phyloP scores from a whole-genome alignment of 2,329 filamentous ascomycete species.

The Malbranchea zuffiana region DNA sequence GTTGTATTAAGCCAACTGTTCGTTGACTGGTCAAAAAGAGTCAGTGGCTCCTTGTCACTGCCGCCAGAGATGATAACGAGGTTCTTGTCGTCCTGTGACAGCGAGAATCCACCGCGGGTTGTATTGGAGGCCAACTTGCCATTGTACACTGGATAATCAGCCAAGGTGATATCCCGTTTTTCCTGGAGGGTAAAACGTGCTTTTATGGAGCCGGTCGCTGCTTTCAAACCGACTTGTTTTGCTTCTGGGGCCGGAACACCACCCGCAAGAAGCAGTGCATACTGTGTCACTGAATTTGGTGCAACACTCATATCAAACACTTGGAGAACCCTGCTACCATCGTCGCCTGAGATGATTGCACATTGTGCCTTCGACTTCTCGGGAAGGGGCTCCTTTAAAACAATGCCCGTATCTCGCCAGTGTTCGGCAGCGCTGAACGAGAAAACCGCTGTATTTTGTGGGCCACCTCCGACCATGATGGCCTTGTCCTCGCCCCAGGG shows the following conservation, averaged over 20 bases:
- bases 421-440: slow-evolving; percentile 53
- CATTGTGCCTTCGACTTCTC: slow-evolving; percentile 52
- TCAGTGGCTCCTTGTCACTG: slow-evolving; percentile 53
- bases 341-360: slow-evolving; percentile 57
- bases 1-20: slow-evolving; percentile 72
- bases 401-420: slow-evolving; percentile 59
- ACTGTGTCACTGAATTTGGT: slow-evolving; percentile 64
- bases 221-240: slow-evolving; percentile 33
- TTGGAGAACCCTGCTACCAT: slow-evolving; percentile 67
- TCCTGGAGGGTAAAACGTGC: slow-evolving; percentile 24
- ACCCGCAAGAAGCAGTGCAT: slow-evolving; percentile 52
- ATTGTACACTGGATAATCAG: slow-evolving; percentile 70
- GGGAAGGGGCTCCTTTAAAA: slow-evolving; percentile 50
- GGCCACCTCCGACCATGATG: slow-evolving; percentile 62
- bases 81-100: slow-evolving; percentile 56
- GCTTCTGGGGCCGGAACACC: slow-evolving; percentile 43
- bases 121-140: slow-evolving; percentile 55
- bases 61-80: slow-evolving; percentile 72
- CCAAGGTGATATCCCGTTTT: slow-evolving; percentile 47
- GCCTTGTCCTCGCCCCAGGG: slow-evolving; percentile 61
- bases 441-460: slow-evolving; percentile 57
- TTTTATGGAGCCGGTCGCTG: slow-evolving; percentile 26
- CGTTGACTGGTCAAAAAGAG: slow-evolving; percentile 62
- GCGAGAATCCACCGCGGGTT: slow-evolving; percentile 56
- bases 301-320: slow-evolving; percentile 63